A percentile compares a stretch with the other conserved stretches of the same genome.
Evolutionary conservation across 2,329 filamentous ascomycete genomes (phyloP).

Genomic region (Cercospora berteroae): DNA sequence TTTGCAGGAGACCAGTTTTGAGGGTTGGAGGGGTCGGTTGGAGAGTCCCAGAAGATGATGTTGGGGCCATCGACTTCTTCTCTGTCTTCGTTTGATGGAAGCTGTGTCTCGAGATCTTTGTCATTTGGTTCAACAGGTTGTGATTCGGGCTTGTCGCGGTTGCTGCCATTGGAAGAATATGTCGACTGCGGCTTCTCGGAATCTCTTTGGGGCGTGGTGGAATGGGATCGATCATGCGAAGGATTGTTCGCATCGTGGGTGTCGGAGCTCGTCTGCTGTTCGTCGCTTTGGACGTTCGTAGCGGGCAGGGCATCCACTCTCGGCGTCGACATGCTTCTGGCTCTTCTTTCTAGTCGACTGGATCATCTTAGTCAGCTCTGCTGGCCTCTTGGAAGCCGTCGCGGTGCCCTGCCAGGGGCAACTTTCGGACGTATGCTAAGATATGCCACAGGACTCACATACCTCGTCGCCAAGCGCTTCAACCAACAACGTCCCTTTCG

Average conservation of each 20-base stretch:
- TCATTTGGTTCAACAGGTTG: background rate
- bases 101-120: slow-evolving; percentile 5
- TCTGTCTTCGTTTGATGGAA: background rate
- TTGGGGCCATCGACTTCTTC: slow-evolving; percentile 43
- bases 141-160: background rate
- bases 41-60: slow-evolving; percentile 60
- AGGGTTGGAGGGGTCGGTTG: slow-evolving; percentile 55
- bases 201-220: background rate
- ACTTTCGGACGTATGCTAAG: background rate
- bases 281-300: background rate
- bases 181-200: background rate
- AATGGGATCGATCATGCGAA: background rate
- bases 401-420: background rate
- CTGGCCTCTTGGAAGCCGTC: background rate
- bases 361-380: background rate
- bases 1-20: slow-evolving; percentile 56
- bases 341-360: background rate
- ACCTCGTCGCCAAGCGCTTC: background rate
- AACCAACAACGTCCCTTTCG: background rate
- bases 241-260: background rate
- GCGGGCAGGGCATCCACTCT: background rate
- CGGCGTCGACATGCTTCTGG: background rate
- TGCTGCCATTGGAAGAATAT: background rate
- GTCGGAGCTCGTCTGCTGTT: background rate
- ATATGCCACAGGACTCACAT: background rate